Base-by-base conservation (phyloP, 1,139 yeast genomes). In the Nematodospora anomalae region DNA sequence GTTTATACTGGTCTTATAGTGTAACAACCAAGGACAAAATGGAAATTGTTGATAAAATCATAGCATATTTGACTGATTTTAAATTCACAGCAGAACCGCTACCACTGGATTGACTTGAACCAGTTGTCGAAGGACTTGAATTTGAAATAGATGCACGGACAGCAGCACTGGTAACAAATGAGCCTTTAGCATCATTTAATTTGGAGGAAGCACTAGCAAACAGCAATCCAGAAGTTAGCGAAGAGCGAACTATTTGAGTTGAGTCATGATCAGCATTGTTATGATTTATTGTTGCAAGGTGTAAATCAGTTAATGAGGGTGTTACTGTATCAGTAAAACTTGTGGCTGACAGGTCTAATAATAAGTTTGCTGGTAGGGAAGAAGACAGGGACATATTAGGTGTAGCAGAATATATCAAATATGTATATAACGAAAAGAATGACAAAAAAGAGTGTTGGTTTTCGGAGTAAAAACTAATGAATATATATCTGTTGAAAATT, bases 251-350 rank as follows among this genome's bases (percentile, higher is more conserved):
- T 11, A 32, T 9, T 11, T 4, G 7, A 28, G 12, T n/a, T 11
- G 26, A 30, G 18, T 26, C 36, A 24, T 31, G 31, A 26, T 40
- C 33, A 14, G 32, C 30, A 25, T 37, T 26, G 16, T 33, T 33
- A 18, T 36, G 26, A 12, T 26, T 23, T 9, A 22, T 11, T 29
- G 32, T 13, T 11, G 15, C 27, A 24, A 35, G 3, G 12, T 33
- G 42, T 31, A 42, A 31, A 23, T 42, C 41, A 7, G 46, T 36
- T 25, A 42, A 32, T 15, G 46, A 40, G 9, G 46, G 46, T 8
- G 45, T 39, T 21, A 37, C 42, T 11, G 43, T 35, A 5, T 35
- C 32, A 8, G 45, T 30, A 5, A 30, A 26, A 9, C 28, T 29
- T 9, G 38, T 8, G 9, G 30, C 20, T 13, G 26, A 22, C n/a